phyloP scores from a whole-genome alignment of 192 early-diverging fungal genomes.

The Piromyces sp. region DNA sequence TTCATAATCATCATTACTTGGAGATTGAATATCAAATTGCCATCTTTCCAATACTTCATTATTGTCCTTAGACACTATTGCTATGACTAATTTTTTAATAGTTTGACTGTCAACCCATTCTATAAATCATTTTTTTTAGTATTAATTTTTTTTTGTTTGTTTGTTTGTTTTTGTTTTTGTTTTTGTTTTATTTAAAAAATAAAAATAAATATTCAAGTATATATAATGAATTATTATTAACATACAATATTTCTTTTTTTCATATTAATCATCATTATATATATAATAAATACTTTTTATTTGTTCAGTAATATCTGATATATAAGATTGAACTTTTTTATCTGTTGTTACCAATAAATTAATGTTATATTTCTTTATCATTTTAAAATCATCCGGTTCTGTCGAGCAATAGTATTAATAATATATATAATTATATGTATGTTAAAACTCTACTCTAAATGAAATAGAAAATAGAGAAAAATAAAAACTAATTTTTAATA shows the following conservation, averaged over 20 bases:
- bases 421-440: too few relatives aligned
- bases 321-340: not conserved
- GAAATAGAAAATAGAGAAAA: too few relatives aligned
- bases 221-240: too few relatives aligned
- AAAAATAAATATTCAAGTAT: too few relatives aligned
- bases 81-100: not conserved
- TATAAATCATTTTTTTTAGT: not conserved
- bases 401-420: too few relatives aligned
- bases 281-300: not conserved
- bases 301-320: not conserved
- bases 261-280: not conserved
- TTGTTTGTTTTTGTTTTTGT: not conserved
- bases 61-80: not conserved
- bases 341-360: not conserved
- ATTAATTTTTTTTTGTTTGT: not conserved
- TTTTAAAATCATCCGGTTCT: not conserved
- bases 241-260: not conserved
- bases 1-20: not conserved
- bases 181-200: not conserved
- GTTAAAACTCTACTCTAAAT: too few relatives aligned
- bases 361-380: not conserved
- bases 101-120: not conserved
- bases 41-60: not conserved
- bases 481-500: too few relatives aligned
- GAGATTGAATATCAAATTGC: not conserved